phyloP scores from a whole-genome alignment of 2,329 filamentous ascomycete genomes.

The Alternaria longipes region DNA sequence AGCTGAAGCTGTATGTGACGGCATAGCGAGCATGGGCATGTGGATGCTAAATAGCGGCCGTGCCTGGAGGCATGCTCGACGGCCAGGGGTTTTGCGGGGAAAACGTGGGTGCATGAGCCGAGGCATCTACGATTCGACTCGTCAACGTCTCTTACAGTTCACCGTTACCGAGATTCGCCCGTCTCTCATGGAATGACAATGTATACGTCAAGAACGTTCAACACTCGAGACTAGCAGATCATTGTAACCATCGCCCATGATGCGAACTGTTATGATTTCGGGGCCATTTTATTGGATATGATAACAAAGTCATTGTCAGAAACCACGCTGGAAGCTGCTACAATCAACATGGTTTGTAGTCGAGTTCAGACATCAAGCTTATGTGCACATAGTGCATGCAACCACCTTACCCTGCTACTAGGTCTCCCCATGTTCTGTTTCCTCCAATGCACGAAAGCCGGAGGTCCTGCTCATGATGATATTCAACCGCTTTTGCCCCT shows the following conservation, averaged over 20 bases:
- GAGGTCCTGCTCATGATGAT: not conserved
- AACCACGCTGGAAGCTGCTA: not conserved
- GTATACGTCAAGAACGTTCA: not conserved
- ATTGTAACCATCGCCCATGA: not conserved
- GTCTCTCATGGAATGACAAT: not conserved
- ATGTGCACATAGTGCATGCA: not conserved
- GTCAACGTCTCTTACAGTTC: constrained; percentile 3
- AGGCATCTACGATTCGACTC: constrained; percentile 30
- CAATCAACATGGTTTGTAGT: not conserved
- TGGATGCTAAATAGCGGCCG: constrained; percentile 38
- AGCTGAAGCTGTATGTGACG: constrained; percentile 5
- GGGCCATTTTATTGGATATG: not conserved
- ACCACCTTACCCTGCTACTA: not conserved
- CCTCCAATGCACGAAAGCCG: not conserved
- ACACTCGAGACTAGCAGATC: not conserved
- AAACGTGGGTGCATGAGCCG: constrained; percentile 22
- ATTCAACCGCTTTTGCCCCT: not conserved
- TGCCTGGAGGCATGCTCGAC: constrained; percentile 15
- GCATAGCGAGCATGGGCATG: constrained; percentile 35
- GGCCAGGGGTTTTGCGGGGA: constrained; percentile 32
- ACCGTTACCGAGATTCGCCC: constrained; percentile 2
- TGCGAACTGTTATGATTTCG: not conserved
- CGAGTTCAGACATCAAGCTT: not conserved
- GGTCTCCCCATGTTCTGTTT: not conserved
- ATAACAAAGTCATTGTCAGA: not conserved